phyloP scores from a whole-genome alignment of 768 basidiomycete genomes.

The Collybia sordida region DNA sequence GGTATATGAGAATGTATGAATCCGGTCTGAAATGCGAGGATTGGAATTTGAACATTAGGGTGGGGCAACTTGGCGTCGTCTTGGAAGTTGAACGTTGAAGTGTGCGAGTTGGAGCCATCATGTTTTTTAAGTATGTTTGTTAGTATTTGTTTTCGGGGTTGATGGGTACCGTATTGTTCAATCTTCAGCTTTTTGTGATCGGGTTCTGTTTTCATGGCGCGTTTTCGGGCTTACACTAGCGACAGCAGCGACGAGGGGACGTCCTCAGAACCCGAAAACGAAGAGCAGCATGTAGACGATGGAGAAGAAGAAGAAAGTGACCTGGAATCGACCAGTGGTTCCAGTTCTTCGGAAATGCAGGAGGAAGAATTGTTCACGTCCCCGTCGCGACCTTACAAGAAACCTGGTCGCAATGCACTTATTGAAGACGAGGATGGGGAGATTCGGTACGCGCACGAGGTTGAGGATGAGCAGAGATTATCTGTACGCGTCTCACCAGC shows the following conservation, averaged over 20 bases:
- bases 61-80: too few species aligned
- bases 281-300: constrained; percentile 21
- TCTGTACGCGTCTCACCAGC: constrained; percentile 27
- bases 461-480: constrained; percentile 18
- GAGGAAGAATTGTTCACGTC: constrained; percentile 45
- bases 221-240: constrained; percentile 65
- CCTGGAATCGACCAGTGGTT: constrained; percentile 33
- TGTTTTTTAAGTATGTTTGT: constrained; percentile 1
- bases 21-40: neutral
- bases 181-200: neutral
- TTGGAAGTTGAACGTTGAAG: too few species aligned
- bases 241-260: constrained; percentile 54
- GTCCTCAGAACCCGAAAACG: constrained; percentile 23
- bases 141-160: constrained; percentile 1
- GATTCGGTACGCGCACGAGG: constrained; percentile 43
- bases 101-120: too few species aligned
- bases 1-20: too few species aligned
- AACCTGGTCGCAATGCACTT: constrained; percentile 41
- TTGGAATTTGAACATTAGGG: too few species aligned
- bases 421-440: constrained; percentile 58
- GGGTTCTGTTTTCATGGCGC: constrained; percentile 46
- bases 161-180: constrained; percentile 1
- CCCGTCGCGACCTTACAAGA: constrained; percentile 17
- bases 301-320: constrained; percentile 32
- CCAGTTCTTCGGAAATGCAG: constrained; percentile 44